phyloP scores from a whole-genome alignment of 2,329 filamentous ascomycete species.

The Apiospora sp. region DNA sequence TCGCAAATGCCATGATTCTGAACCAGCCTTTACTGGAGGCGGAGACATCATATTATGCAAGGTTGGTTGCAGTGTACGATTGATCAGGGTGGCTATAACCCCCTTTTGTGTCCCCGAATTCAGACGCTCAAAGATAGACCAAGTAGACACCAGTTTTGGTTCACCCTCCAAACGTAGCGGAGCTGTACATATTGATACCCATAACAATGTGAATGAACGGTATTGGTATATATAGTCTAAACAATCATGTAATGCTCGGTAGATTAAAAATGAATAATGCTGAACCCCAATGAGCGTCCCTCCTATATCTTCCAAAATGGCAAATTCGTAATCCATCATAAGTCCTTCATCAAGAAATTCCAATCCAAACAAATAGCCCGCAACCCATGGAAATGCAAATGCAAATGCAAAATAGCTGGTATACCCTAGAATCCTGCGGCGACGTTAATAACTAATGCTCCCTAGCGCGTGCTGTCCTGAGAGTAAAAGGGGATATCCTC shows the following conservation, averaged over 20 bases:
- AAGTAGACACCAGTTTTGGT: background rate
- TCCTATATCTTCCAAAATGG: background rate
- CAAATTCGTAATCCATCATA: background rate
- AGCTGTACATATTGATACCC: background rate
- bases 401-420: background rate
- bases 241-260: background rate
- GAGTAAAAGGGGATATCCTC: constrained; percentile 8
- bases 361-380: background rate
- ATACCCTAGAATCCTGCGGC: background rate
- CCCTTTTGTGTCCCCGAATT: background rate
- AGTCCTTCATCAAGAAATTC: background rate
- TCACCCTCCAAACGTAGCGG: background rate
- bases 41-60: background rate
- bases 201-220: background rate
- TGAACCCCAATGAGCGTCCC: background rate
- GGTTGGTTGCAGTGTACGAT: background rate
- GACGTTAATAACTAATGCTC: background rate
- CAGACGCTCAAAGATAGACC: background rate
- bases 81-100: background rate
- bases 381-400: constrained; percentile 11
- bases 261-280: background rate
- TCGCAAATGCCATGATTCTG: background rate
- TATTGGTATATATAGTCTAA: constrained; percentile 16
- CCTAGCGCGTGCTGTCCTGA: constrained; percentile 15
- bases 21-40: background rate